Evolutionary conservation across 2,329 filamentous ascomycete genomes (phyloP), one percentile per base, ranked within the genome.

Genomic region (Whalleya microplaca): DNA sequence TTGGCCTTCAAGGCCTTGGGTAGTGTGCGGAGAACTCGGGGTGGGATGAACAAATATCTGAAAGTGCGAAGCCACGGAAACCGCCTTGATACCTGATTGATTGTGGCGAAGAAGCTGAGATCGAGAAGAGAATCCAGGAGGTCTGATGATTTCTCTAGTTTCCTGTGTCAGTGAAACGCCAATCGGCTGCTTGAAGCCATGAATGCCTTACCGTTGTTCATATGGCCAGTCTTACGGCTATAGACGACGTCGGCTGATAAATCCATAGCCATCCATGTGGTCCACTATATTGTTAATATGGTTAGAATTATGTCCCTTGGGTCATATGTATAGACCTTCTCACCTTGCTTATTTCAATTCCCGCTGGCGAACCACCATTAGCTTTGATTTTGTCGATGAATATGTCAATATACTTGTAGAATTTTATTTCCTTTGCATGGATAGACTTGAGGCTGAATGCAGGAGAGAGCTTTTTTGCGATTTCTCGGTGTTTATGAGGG

Each of bases 161-260:
- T 16, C 1, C 27, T 19, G 12, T 12, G 21, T 27, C 5, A 19
- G 14, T 7, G 23, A n/a, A 27, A 27, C 9, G 23, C 4, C 4
- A 27, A 27, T 27, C 4, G 9, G 9, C 4, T 27, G 23, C 4
- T 4, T 27, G 9, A 9, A 27, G 23, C 4, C 4, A 4, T 4
- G 23, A 27, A 27, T 27, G 18, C 41, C 48, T 41, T 48, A 61
- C 62, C 40, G 46, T 65, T 51, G 50, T 45, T 56, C 54, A 65
- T 44, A 3, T 61, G 54, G 19, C 62, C 16, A 50, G 65, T 5
- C 47, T 67, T 47, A n/a, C 58, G 61, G 21, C 50, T 58, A 14
- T 64, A 66, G 0, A 61, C 56, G 20, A 64, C 41, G 37, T 68
- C 65, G 6, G 64, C 62, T 1, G 58, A 60, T 4, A 62, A 12